phyloP scores from a whole-genome alignment of 2,329 filamentous ascomycete genomes.

The Calonectria pseudoturangicola region DNA sequence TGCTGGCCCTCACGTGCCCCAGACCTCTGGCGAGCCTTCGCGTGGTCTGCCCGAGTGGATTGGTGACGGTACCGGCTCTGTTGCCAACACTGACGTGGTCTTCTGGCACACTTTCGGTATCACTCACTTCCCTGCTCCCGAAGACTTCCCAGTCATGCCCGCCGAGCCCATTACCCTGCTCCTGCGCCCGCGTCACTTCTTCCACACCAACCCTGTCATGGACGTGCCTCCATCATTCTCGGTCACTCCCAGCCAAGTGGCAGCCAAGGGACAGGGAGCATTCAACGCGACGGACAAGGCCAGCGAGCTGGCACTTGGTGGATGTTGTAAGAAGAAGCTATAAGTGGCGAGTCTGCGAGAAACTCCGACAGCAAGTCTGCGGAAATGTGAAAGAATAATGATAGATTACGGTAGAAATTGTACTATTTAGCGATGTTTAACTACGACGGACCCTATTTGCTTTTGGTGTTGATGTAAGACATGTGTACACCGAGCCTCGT shows the following conservation, averaged over 20 bases:
- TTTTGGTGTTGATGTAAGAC: background rate
- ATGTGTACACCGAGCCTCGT: background rate
- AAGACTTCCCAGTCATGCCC: conserved; percentile 96
- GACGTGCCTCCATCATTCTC: conserved; percentile 80
- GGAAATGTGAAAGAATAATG: background rate
- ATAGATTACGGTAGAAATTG: conserved; percentile 35
- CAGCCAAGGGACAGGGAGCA: conserved; percentile 47
- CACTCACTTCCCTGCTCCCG: conserved; percentile 90
- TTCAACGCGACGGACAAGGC: conserved; percentile 48
- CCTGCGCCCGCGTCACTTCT: conserved; percentile 88
- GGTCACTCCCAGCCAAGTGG: conserved; percentile 55
- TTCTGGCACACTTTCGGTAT: conserved; percentile 96
- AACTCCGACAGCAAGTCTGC: conserved; percentile 11
- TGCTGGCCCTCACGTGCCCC: conserved; percentile 90
- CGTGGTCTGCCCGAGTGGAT: conserved; percentile 86
- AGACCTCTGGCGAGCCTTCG: conserved; percentile 88
- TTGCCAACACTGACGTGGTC: conserved; percentile 90
- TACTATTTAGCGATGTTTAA: conserved; percentile 28
- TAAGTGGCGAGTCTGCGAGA: conserved; percentile 30
- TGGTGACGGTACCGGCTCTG: conserved; percentile 78
- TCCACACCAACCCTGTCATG: conserved; percentile 84
- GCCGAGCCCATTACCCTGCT: conserved; percentile 89
- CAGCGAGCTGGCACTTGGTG: conserved; percentile 54
- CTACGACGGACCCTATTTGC: background rate
- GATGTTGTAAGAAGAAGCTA: conserved; percentile 45